Evolutionary conservation across 2,329 filamentous ascomycete genomes (phyloP).

Genomic region (Venturia nashicola): DNA sequence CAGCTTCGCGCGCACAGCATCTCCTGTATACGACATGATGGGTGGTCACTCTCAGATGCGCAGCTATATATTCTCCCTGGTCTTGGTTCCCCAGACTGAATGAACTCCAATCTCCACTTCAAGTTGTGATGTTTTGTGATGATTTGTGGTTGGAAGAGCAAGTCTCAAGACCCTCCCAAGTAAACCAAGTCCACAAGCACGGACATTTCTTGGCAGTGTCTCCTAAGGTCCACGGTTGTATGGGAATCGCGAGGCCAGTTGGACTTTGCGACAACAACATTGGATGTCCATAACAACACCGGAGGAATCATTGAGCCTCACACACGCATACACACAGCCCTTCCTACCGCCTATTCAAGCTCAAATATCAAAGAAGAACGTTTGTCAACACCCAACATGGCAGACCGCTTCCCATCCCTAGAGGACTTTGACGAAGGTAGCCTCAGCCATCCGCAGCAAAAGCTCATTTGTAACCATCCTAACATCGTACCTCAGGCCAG

Average conservation of each 20-base stretch:
- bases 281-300: background rate
- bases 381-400: constrained; percentile 24
- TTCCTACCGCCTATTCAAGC: background rate
- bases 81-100: background rate
- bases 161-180: background rate
- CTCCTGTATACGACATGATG: constrained; percentile 49
- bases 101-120: background rate
- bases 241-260: background rate
- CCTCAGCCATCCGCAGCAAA: constrained; percentile 9
- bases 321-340: background rate
- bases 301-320: background rate
- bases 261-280: background rate
- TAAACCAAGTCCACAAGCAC: background rate
- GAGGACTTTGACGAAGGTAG: constrained; percentile 41
- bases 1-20: constrained; percentile 88
- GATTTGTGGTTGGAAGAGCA: background rate
- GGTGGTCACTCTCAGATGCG: constrained; percentile 1
- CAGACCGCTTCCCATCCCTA: constrained; percentile 39
- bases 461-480: background rate
- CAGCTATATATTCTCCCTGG: background rate
- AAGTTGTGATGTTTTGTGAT: background rate
- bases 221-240: background rate
- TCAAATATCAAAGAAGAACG: constrained; percentile 6
- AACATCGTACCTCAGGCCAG: constrained; percentile 42
- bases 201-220: background rate